Percentiles rank a stretch among this genome's conserved stretches.
Evolutionary conservation across 352 stramenopile genomes (phyloP).

Genomic region (Globisporangium megalacanthum): DNA sequence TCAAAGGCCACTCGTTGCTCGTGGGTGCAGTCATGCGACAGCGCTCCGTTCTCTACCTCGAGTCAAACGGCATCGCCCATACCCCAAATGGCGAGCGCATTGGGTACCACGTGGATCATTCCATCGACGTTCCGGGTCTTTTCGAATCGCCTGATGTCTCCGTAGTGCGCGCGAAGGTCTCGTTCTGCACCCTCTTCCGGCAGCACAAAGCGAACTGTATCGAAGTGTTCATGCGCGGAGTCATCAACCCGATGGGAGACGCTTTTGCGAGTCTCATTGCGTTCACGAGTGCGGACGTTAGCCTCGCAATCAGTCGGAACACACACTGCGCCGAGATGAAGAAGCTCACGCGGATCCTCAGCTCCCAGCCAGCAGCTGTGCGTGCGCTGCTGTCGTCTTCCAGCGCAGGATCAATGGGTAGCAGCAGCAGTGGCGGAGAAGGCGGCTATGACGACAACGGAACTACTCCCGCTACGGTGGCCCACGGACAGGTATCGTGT

Average conservation of each 20-base stretch:
- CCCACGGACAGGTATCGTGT: background rate
- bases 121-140: too few species aligned
- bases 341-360: constrained; percentile 6
- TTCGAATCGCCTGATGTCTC: too few species aligned
- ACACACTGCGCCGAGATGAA: constrained; percentile 1
- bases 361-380: background rate
- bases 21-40: too few species aligned
- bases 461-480: too few species aligned
- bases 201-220: constrained; percentile 39
- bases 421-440: background rate
- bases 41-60: too few species aligned
- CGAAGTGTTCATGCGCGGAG: constrained; percentile 34
- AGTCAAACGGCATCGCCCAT: too few species aligned
- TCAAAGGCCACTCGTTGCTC: constrained; percentile 33
- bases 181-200: constrained; percentile 38
- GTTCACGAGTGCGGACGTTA: background rate
- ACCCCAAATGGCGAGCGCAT: constrained; percentile 42
- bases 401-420: too few species aligned
- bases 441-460: background rate
- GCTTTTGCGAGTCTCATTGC: background rate
- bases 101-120: too few species aligned
- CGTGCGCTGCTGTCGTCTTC: background rate
- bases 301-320: constrained; percentile 3
- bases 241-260: constrained; percentile 6
- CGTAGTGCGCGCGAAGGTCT: constrained; percentile 44